A percentile compares a stretch with the other conserved stretches of the same genome.
Evolutionary conservation across 345 rosid genomes (phyloP).

Genomic region (Dipteronia sinensis): DNA sequence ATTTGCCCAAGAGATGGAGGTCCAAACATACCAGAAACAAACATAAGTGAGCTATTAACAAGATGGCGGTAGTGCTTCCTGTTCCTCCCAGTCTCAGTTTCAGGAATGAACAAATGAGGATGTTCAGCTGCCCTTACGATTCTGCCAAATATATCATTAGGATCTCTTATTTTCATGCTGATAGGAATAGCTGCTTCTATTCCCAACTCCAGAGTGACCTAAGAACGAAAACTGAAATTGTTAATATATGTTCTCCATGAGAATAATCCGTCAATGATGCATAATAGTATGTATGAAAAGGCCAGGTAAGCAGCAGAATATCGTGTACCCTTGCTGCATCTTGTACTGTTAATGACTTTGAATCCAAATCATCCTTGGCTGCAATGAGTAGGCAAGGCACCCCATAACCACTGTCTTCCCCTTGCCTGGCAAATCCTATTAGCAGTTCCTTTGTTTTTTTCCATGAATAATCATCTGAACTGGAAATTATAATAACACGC

Average conservation of each 20-base stretch:
- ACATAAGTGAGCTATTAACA: constrained; percentile 61
- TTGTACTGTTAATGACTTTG: constrained; percentile 60
- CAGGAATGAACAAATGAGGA: constrained; percentile 75
- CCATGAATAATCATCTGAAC: constrained; percentile 80
- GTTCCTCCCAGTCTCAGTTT: constrained; percentile 67
- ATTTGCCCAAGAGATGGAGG: background rate
- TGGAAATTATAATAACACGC: constrained; percentile 35
- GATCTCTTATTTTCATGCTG: constrained; percentile 53
- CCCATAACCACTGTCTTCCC: constrained; percentile 65
- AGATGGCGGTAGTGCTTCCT: constrained; percentile 55
- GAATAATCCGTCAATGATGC: background rate
- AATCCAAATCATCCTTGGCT: constrained; percentile 73
- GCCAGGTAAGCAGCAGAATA: constrained; percentile 8
- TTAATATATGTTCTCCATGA: background rate
- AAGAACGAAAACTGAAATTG: constrained; percentile 4
- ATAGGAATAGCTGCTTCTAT: constrained; percentile 62
- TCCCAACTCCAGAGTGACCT: constrained; percentile 76
- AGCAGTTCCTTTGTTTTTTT: constrained; percentile 69
- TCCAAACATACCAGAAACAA: constrained; percentile 63
- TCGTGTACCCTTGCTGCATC: constrained; percentile 54
- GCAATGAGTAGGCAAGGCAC: constrained; percentile 77
- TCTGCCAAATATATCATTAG: constrained; percentile 53
- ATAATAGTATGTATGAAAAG: constrained; percentile 1
- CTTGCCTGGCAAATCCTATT: constrained; percentile 63
- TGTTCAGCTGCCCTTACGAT: constrained; percentile 61